Evolutionary conservation across 1,284 basidiomycete species (phyloP), one percentile per base, ranked within the genome.

Genomic region (Ustilago sp.): DNA sequence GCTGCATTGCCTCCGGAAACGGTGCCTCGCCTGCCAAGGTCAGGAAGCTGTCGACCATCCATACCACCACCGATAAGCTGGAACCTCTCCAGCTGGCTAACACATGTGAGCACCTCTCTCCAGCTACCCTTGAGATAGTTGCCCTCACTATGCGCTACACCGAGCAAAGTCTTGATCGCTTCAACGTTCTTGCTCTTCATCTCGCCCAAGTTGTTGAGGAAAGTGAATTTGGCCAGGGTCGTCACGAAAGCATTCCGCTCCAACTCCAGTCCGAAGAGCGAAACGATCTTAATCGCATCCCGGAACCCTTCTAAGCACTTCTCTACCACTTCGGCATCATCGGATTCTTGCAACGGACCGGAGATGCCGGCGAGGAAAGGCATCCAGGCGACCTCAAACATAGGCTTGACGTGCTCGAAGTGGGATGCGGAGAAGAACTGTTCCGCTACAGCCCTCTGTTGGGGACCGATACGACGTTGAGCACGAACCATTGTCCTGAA

Each of bases 11-110:
- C 63, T 3, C 66, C 43, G 23, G 50, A 36, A 6, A 59, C 38
- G 2, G 50, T 52, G 6, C 51, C 58, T 32, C 93, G 92, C 72
- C 92, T 90, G 50, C 91, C 91, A 43, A 91, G 84, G 68, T 98
- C 95, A 1, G 93, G 90, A 13, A 95, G 88, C 67, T 95, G 94
- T 55, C 86, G 78, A 51, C 87, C 86, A 59, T 88, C 87, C 58
- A 87, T 83, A 9, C 86, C 86, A 13, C 83, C 80, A 41, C 80
- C 80, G 68, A 86, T 85, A 15, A 86, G 78, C 75, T 86, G 85
- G 80, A 86, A 86, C 5, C 85, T 76, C 66, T 86, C 85, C 45
- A 86, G 69, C 70, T 85, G 84, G 60, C 80, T 83, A 48, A 86
- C 85, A 62, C 85, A 86, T 6, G 84, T 83, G 28, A 86, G 67